A percentile compares a stretch with the other conserved stretches of the same genome.
phyloP scores from a whole-genome alignment of 306 rosid genomes.

The Styphnolobium japonicum region DNA sequence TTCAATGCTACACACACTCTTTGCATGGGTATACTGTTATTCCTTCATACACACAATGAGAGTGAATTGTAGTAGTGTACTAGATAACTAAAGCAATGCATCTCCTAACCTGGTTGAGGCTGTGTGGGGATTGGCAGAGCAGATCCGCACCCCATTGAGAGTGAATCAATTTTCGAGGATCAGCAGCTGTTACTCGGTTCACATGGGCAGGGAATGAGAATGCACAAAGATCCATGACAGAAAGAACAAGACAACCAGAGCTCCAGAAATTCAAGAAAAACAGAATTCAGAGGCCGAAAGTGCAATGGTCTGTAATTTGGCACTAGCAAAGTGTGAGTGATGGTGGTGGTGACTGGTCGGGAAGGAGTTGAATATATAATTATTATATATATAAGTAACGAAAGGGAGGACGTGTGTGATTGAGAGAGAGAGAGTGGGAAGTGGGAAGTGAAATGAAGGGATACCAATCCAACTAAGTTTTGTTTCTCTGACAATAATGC shows the following conservation, averaged over 20 bases:
- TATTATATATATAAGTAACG: not conserved
- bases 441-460: not conserved
- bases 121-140: constrained; percentile 30
- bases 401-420: not conserved
- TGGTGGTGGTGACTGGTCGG: not conserved
- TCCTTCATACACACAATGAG: constrained; percentile 16
- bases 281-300: not conserved
- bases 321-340: constrained; percentile 19
- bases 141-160: constrained; percentile 44
- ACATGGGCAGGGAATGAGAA: constrained; percentile 48
- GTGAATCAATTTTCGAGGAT: constrained; percentile 32
- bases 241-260: not conserved
- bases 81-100: too few relatives aligned
- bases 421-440: not conserved
- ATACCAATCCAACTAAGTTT: not conserved
- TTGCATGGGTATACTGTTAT: not conserved
- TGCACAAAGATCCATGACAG: constrained; percentile 69
- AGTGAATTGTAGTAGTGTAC: not conserved
- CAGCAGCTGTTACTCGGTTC: constrained; percentile 30
- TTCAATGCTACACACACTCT: not conserved
- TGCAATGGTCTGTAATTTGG: not conserved
- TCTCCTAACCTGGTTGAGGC: constrained; percentile 48
- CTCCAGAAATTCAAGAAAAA: not conserved
- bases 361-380: not conserved
- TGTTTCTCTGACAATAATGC: not conserved